These are phyloP conservation scores for Apiospora malaysiana DNA, from an alignment of 2,329 filamentous ascomycete genomes.

Conservation along the genomic window DNA sequence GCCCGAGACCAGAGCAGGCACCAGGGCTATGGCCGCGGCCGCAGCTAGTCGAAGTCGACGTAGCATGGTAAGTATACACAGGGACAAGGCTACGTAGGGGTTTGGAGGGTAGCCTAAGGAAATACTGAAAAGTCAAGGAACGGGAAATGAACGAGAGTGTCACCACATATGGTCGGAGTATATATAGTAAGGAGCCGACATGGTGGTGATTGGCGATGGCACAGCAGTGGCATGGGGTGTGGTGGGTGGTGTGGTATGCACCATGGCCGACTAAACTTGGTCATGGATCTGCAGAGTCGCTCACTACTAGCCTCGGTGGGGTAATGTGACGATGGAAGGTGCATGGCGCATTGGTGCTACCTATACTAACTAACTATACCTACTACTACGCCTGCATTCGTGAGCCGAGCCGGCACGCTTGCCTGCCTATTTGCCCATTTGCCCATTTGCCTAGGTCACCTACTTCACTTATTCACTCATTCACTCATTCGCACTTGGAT, in stretches of 20 bases:
- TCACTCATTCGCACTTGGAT: too few relatives aligned
- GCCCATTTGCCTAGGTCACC: too few relatives aligned
- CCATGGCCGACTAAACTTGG: neutral
- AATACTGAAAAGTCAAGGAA: neutral
- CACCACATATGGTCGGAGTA: neutral
- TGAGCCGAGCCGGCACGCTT: neutral
- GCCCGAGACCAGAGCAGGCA: slow-evolving; percentile 41
- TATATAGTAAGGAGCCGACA: neutral
- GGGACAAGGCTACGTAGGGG: neutral
- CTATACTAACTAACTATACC: neutral
- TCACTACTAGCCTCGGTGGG: slow-evolving; percentile 17
- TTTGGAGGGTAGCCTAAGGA: neutral
- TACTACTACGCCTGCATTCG: neutral
- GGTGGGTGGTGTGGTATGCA: neutral
- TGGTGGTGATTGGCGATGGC: slow-evolving; percentile 13
- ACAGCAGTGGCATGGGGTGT: neutral
- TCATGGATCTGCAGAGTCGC: slow-evolving; percentile 10
- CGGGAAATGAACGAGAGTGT: neutral
- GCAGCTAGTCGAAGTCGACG: neutral
- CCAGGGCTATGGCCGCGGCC: neutral
- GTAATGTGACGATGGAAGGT: slow-evolving; percentile 1
- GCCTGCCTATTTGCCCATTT: too few relatives aligned
- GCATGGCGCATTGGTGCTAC: neutral
- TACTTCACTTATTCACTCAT: too few relatives aligned
- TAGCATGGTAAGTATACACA: neutral